Evolutionary conservation across 306 rosid genomes (phyloP).

Genomic region (Canavalia ensiformis): DNA sequence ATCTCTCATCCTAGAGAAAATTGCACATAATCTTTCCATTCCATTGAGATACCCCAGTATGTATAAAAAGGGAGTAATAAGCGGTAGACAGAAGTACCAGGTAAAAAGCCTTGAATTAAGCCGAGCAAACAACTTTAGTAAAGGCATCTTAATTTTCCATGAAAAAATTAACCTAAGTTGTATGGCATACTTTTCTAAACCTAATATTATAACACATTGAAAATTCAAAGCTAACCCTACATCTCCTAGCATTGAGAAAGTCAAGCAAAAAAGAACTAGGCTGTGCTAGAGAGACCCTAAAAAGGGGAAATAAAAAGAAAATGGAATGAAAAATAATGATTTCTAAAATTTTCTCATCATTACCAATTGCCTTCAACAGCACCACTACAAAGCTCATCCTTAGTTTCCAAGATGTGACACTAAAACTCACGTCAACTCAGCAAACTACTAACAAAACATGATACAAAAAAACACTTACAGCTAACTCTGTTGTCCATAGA

Average conservation of each 20-base stretch:
- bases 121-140: neutral
- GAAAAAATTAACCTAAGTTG: neutral
- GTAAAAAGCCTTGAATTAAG: conserved; percentile 2
- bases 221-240: conserved; percentile 28
- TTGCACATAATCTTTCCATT: neutral
- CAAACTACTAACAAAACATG: neutral
- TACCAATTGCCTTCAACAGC: neutral
- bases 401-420: neutral
- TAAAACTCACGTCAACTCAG: neutral
- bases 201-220: neutral
- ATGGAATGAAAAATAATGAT: neutral
- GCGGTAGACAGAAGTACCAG: neutral
- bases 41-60: neutral
- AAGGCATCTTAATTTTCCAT: neutral
- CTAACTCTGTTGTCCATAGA: neutral
- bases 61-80: neutral
- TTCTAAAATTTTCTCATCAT: neutral
- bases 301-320: too few relatives aligned
- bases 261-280: neutral
- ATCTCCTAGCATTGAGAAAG: neutral
- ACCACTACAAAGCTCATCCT: neutral
- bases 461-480: neutral
- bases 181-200: neutral
- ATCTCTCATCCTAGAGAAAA: neutral
- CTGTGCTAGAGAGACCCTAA: neutral